Conservation (phyloP, 306 rosid genomes). For the Vigna radiata region DNA sequence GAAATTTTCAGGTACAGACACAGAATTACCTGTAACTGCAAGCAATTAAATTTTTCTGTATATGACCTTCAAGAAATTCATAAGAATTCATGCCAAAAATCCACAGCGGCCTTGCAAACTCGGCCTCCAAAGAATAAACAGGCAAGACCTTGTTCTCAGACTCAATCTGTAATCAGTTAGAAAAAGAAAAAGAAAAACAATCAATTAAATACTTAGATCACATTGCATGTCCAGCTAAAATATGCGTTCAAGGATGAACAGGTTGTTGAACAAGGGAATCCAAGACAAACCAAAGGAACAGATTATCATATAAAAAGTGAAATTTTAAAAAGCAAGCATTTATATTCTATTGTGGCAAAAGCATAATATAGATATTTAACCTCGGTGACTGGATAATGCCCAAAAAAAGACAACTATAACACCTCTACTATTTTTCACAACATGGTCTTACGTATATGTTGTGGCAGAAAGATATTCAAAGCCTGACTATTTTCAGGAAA, state of each 20-base stretch:
- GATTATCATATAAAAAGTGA: background rate
- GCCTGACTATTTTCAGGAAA: background rate
- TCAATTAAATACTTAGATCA: background rate
- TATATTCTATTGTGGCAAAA: background rate
- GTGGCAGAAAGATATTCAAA: background rate
- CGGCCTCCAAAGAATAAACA: conserved; percentile 78
- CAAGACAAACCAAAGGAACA: background rate
- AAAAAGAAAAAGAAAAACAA: background rate
- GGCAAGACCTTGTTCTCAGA: conserved; percentile 71
- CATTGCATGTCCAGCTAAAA: conserved; percentile 23
- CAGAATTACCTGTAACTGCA: conserved; percentile 82
- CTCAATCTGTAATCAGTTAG: conserved; percentile 67
- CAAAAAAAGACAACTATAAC: background rate
- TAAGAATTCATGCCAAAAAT: conserved; percentile 84
- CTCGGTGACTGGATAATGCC: background rate
- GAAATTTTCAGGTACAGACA: conserved; percentile 26
- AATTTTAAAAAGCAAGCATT: conserved; percentile 7
- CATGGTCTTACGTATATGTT: background rate
- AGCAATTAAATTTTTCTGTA: conserved; percentile 63
- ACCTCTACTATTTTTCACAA: background rate
- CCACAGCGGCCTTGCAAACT: conserved; percentile 90
- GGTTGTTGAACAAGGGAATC: background rate
- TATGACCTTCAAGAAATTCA: conserved; percentile 62
- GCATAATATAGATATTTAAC: conserved; percentile 14
- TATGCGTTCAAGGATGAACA: conserved; percentile 36